Base-by-base conservation (phyloP, 768 basidiomycete species). In the Trametes sanguinea region DNA sequence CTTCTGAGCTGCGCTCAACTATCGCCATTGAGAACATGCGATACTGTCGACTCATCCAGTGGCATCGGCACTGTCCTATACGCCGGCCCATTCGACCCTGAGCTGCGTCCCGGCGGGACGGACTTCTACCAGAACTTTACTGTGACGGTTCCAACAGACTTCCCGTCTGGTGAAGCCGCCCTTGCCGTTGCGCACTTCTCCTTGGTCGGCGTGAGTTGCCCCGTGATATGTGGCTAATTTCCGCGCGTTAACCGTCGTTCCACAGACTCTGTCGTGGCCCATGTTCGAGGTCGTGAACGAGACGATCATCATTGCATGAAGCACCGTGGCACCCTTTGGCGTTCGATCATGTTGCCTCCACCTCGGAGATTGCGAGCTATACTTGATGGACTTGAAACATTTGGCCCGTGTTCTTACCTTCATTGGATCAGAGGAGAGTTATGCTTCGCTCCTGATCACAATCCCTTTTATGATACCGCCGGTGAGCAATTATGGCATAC, bases 11-110 rank as follows among this genome's bases (percentile, higher is more conserved):
- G 75, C 65, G 51, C 64, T 4, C 43, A 40, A 1, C 50, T 51
- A 52, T 22, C 48, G 10, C 39, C 52, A 1, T 29, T 48, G 14
- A 63, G 45, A 17, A 37, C 48, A 30, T 72, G 70, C 64, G 62
- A 67, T 11, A 51, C 64, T 11, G 37, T 58, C 43, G 65, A 61
- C 50, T 42, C 59, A 47, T 22, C 64, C 17, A 33, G 68, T 22
- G 22, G 14, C 9, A 61, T 76, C 44, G 76, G 75, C 16, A 61
- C 13, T 9, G 56, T 73, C 27, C 65, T 76, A 11, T 75, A 72
- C 62, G 54, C 58, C 6, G 75, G 74, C 3, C 60, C 63, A 0
- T 76, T 61, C 62, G 51, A 60, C 37, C 74, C 76, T 0, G n/a
- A 57, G 40, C 67, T 56, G 57, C 27, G 13, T 4, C 10, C 52